These are phyloP conservation scores for Xerocomellus dryophilus DNA, from an alignment of 768 basidiomycete species.

Conservation along the genomic window DNA sequence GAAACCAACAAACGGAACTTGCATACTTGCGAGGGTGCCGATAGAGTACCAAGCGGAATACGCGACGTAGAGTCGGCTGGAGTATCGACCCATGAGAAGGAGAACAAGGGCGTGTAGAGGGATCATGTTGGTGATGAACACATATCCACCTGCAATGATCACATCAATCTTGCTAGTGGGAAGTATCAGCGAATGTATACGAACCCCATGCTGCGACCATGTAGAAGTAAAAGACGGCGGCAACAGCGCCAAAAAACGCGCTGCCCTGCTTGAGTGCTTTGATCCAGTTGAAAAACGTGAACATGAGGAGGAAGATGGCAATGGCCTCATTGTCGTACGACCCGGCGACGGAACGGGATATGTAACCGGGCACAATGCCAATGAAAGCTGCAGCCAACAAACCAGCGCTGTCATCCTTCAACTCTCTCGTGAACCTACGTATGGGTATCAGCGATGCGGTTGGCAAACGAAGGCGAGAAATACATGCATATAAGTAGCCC, in stretches of 20 bases:
- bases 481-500: slow-evolving; percentile 90
- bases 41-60: slow-evolving; percentile 99
- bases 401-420: slow-evolving; percentile 94
- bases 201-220: slow-evolving; percentile 99
- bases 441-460: not conserved
- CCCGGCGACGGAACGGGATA: slow-evolving; percentile 97
- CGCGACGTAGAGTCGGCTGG: slow-evolving; percentile 85
- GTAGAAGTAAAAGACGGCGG: slow-evolving; percentile 98
- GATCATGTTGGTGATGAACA: slow-evolving; percentile 99
- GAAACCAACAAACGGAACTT: slow-evolving; percentile 99
- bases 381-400: slow-evolving; percentile 98
- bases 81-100: slow-evolving; percentile 94
- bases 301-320: slow-evolving; percentile 99
- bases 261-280: slow-evolving; percentile 93
- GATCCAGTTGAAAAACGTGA: slow-evolving; percentile 97
- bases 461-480: not conserved
- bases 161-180: slow-evolving; percentile 6
- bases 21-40: slow-evolving; percentile 96
- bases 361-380: slow-evolving; percentile 96
- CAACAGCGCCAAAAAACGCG: slow-evolving; percentile 83
- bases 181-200: slow-evolving; percentile 17
- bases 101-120: slow-evolving; percentile 94
- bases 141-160: slow-evolving; percentile 74
- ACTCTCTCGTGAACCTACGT: slow-evolving; percentile 90
- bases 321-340: slow-evolving; percentile 99